Evolutionary conservation across 495 filamentous ascomycete species (phyloP), one percentile per base, ranked within the genome.

Genomic region (Aspergillus bridgeri): DNA sequence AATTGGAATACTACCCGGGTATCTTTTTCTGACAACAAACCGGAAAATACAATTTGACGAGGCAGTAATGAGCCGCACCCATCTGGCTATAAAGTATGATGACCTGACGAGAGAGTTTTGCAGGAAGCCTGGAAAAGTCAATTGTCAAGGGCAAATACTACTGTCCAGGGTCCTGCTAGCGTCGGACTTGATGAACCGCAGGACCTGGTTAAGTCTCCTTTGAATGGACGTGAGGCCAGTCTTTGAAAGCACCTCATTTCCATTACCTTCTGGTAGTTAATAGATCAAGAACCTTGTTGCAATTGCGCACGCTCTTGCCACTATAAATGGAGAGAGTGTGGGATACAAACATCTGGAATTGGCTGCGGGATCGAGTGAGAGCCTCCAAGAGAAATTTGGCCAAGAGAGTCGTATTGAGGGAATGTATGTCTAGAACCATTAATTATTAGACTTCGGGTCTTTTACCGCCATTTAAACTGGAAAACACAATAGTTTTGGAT

Each of bases 1-100:
- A 79, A 62, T 68, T 86, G 3, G 81, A 86, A 66, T 84, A 84
- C 63, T 84, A 78, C 50, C 66, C 79, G 43, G 71, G 72, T 33
- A 54, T 74, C 6, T 61, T 75, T 24, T 71, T 58, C 51, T 72
- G 25, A 73, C 70, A 38, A 62, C 65, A 11, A 73, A 72, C 46
- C 65, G 65, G 42, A 54, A 47, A 24, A 62, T 60, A 19, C 24
- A 63, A 33, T 65, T 69, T 64, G 76, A 81, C 57, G 67, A 79
- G 42, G 71, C 74, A 20, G 71, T 81, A 60, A 61, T 72, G n/a
- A 75, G 66, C 27, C 67, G 76, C 1, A 75, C 80, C 44, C 75
- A 81, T 57, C 43, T 81, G 9, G 61, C 60, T 0, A 63, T 80
- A 5, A 60, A 75, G 46, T 80, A 79, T 53, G 65, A 72, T 0